Evolutionary conservation across 148 eudicot species (phyloP).

Genomic region (Silene conica): DNA sequence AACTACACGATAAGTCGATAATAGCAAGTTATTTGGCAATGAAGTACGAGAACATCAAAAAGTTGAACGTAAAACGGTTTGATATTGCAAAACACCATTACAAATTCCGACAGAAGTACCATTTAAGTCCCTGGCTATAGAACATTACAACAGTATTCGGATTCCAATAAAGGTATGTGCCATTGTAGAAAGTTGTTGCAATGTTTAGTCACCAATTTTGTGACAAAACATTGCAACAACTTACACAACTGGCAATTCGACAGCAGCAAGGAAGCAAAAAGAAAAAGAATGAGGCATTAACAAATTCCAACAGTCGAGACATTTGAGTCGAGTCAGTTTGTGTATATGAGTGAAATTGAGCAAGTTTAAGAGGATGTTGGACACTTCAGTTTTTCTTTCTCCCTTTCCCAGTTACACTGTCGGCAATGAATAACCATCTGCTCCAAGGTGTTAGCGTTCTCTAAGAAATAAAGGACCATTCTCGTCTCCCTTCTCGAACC

Average conservation of each 20-base stretch:
- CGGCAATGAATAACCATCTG: slow-evolving; percentile 13
- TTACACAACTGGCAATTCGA: not conserved
- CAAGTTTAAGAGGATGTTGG: slow-evolving; percentile 6
- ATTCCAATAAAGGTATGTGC: too few species aligned
- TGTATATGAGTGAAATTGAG: slow-evolving; percentile 13
- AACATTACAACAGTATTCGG: too few species aligned
- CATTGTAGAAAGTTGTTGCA: slow-evolving; percentile 18
- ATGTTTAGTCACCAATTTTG: slow-evolving; percentile 12
- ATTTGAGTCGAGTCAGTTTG: too few species aligned
- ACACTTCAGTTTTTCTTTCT: not conserved
- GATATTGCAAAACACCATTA: too few species aligned
- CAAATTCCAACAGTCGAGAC: not conserved
- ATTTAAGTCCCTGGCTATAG: too few species aligned
- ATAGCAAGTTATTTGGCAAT: too few species aligned
- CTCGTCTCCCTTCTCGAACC: too few species aligned
- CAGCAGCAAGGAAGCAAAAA: not conserved
- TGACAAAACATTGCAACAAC: slow-evolving; percentile 22
- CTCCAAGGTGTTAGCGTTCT: slow-evolving; percentile 5
- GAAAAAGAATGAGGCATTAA: not conserved
- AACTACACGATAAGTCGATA: too few species aligned
- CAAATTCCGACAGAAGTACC: too few species aligned
- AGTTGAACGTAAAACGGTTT: too few species aligned
- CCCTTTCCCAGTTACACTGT: not conserved
- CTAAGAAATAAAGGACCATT: too few species aligned
- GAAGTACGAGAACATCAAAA: too few species aligned